Conservation (phyloP, 164 flowering plant species). For the Hamamelis virginiana region DNA sequence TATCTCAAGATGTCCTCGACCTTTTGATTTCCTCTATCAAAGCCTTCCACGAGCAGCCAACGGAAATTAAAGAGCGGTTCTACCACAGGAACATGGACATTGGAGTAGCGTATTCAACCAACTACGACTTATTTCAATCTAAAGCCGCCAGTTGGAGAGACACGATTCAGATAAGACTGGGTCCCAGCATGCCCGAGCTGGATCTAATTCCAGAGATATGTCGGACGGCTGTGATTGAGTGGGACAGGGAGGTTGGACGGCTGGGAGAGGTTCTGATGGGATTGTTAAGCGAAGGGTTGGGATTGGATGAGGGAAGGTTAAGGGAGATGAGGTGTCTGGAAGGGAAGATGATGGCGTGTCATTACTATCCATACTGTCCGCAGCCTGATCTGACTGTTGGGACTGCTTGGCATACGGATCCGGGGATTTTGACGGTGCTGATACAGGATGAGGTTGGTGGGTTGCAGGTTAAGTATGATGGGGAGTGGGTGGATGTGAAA, state of each 20-base stretch:
- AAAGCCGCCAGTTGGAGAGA: slow-evolving; percentile 37
- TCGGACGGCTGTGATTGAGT: slow-evolving; percentile 23
- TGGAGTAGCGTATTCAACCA: slow-evolving; percentile 18
- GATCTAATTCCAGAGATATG: slow-evolving; percentile 30
- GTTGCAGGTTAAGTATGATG: slow-evolving; percentile 52
- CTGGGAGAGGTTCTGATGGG: slow-evolving; percentile 29
- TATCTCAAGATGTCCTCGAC: slow-evolving; percentile 17
- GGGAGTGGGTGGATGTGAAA: slow-evolving; percentile 56
- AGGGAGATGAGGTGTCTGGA: slow-evolving; percentile 30
- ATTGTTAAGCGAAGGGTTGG: slow-evolving; percentile 40
- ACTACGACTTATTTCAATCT: slow-evolving; percentile 25
- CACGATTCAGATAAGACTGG: slow-evolving; percentile 18
- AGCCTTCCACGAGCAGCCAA: slow-evolving; percentile 22
- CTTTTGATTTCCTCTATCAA: slow-evolving; percentile 14
- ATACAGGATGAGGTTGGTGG: slow-evolving; percentile 46
- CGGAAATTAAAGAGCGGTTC: slow-evolving; percentile 10
- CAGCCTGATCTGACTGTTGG: slow-evolving; percentile 35
- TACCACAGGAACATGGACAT: slow-evolving; percentile 16
- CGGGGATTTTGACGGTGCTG: slow-evolving; percentile 19
- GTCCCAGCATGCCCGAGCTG: slow-evolving; percentile 10
- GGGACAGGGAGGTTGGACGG: slow-evolving; percentile 18
- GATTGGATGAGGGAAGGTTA: slow-evolving; percentile 22
- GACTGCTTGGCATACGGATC: slow-evolving; percentile 26
- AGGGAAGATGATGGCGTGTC: slow-evolving; percentile 14
- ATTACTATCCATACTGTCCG: slow-evolving; percentile 36